Conservation (phyloP, 257 asterid genomes). For the Schizonepeta tenuifolia region DNA sequence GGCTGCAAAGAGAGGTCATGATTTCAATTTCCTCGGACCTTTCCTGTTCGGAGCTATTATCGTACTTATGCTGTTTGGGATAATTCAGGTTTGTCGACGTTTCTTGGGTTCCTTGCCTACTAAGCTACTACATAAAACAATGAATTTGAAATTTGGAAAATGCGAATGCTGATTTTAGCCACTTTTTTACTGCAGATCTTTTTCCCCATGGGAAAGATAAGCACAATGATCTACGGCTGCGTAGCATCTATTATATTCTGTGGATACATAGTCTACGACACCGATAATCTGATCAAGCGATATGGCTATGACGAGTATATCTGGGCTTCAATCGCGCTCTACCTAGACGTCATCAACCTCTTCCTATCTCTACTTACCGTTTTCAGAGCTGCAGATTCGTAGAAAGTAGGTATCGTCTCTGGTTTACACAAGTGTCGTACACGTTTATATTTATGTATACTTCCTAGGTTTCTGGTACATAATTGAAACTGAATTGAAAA, state of each 20-base stretch:
- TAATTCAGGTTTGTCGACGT: conserved; percentile 51
- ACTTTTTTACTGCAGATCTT: conserved; percentile 46
- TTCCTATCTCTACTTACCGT: conserved; percentile 44
- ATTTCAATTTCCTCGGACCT: conserved; percentile 60
- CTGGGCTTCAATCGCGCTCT: conserved; percentile 59
- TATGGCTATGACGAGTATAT: conserved; percentile 53
- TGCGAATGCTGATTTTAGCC: conserved; percentile 14
- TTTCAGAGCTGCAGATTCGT: conserved; percentile 50
- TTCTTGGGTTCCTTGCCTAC: neutral
- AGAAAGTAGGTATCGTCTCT: neutral
- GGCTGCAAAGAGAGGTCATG: conserved; percentile 66
- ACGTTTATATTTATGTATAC: neutral
- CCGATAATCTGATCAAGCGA: conserved; percentile 64
- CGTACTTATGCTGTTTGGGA: conserved; percentile 47
- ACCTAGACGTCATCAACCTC: conserved; percentile 60
- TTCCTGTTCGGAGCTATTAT: conserved; percentile 56
- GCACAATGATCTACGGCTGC: conserved; percentile 55
- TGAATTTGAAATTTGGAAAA: neutral
- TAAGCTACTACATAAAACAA: neutral
- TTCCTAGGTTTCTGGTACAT: conserved; percentile 7
- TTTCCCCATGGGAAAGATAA: conserved; percentile 52
- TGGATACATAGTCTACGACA: conserved; percentile 61
- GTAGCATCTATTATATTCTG: conserved; percentile 57
- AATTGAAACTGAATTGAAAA: neutral
- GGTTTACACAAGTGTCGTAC: too few species aligned